Base-by-base conservation (phyloP, 192 early-diverging fungal genomes). In the Paraglomus brasilianum region DNA sequence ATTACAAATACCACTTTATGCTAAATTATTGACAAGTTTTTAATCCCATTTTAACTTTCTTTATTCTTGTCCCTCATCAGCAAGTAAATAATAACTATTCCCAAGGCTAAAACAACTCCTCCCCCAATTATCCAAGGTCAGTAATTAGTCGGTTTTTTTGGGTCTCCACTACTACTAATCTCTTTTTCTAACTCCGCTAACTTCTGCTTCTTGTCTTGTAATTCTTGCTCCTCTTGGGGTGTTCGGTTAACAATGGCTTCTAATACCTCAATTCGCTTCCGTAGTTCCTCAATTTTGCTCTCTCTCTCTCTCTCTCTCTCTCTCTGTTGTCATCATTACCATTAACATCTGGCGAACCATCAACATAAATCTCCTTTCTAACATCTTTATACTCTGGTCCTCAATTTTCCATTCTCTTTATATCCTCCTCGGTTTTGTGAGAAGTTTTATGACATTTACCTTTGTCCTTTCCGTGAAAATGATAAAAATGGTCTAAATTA, bases 251-350 rank as follows among this genome's bases (percentile, higher is more conserved):
- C 14, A 4, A 61, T 61, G 5, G 58, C 58, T 17, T 61, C 58
- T n/a, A 61, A 43, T 44, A 44, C 10, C 6, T 11, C 58, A 61
- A 61, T 61, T 14, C 15, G 13, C 4, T 11, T 13, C 14, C 58
- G 58, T 4, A 61, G 41, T 61, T 61, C 14, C 41, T 43, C 41
- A 61, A 61, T 61, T 61, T n/a, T 19, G 2, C 4, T 61, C 9
- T 61, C 30, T 42, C 30, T 61, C 40, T 39, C 58, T 61, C 58
- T 61, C 58, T 61, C 58, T 61, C 58, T 61, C 58, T 61, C 58
- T 61, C 58, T 61, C 58, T 61, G 9, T 14, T 61, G 4, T 40
- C 15, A 5, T 5, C 22, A 61, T 44, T 44, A 19, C 58, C 58
- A 13, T 60, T 60, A 60, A 36, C 58, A 40, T n/a, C n/a, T n/a